phyloP scores from a whole-genome alignment of 768 basidiomycete genomes.

The Calocybe gangraenosa region DNA sequence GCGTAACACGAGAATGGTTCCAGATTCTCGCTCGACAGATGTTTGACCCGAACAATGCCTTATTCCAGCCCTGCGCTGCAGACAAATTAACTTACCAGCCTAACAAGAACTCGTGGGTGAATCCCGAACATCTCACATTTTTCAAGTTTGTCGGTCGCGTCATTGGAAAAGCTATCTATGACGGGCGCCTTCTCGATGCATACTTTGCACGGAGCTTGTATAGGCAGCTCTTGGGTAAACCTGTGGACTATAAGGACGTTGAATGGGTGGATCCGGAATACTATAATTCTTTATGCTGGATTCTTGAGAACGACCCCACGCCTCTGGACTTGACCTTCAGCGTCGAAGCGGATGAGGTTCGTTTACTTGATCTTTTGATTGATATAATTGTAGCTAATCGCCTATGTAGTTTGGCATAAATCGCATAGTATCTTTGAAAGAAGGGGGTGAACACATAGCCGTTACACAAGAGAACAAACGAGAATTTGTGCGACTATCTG shows the following conservation, averaged over 20 bases:
- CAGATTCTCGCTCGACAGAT: constrained; percentile 96
- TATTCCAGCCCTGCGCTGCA: constrained; percentile 97
- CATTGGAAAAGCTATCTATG: constrained; percentile 97
- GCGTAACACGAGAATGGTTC: constrained; percentile 98
- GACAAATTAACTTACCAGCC: constrained; percentile 96
- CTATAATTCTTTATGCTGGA: constrained; percentile 98
- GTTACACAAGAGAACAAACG: constrained; percentile 97
- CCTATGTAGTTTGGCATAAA: constrained; percentile 78
- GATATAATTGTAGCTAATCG: constrained; percentile 7
- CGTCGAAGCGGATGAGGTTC: constrained; percentile 91
- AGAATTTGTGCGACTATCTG: constrained; percentile 94
- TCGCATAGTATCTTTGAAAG: constrained; percentile 83
- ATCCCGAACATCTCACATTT: constrained; percentile 93
- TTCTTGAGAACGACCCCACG: constrained; percentile 92
- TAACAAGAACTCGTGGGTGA: constrained; percentile 90
- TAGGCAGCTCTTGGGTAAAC: constrained; percentile 90
- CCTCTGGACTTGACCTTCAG: constrained; percentile 88
- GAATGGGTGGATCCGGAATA: constrained; percentile 99
- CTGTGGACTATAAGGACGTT: constrained; percentile 92
- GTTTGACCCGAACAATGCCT: constrained; percentile 97
- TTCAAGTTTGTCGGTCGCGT: constrained; percentile 99
- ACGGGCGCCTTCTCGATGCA: constrained; percentile 92
- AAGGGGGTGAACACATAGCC: constrained; percentile 74
- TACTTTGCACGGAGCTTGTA: constrained; percentile 98
- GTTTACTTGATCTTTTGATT: constrained; percentile 11